phyloP scores from a whole-genome alignment of 1,139 yeast genomes.

The Magnusiomyces magnusii region DNA sequence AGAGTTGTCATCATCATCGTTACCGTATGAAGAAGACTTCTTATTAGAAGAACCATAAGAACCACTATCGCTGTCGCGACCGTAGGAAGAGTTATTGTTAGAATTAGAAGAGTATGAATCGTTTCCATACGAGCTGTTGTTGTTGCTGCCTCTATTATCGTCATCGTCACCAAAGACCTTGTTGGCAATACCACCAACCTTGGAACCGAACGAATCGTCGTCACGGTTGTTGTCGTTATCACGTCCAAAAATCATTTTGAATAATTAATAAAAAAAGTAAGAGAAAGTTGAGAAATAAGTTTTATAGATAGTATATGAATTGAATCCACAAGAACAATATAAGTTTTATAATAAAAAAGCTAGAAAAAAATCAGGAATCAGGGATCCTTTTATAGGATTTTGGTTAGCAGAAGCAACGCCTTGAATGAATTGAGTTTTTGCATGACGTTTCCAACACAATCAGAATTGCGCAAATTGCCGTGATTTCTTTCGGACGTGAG shows the following conservation, averaged over 20 bases:
- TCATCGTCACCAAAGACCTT: constrained; percentile 3
- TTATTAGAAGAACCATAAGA: constrained; percentile 16
- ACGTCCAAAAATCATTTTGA: constrained; percentile 6
- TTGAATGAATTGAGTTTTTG: neutral
- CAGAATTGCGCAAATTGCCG: too few relatives aligned
- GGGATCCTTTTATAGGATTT: neutral
- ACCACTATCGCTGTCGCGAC: neutral
- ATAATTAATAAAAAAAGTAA: neutral
- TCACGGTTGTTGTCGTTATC: neutral
- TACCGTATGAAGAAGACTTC: neutral
- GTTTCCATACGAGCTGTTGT: neutral
- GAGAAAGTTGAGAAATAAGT: neutral
- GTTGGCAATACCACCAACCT: constrained; percentile 1
- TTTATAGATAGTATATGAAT: too few relatives aligned
- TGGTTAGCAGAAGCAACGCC: neutral
- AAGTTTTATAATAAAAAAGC: neutral
- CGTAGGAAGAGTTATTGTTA: neutral
- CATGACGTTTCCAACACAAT: too few relatives aligned
- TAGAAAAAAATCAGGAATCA: too few relatives aligned
- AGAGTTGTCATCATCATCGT: neutral
- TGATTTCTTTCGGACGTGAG: too few relatives aligned
- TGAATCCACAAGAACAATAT: neutral
- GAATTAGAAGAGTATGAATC: neutral
- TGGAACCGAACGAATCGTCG: constrained; percentile 1
- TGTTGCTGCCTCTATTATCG: neutral